Base-by-base conservation (phyloP, 208 protist genomes). In the Leishmania tarentolae region DNA sequence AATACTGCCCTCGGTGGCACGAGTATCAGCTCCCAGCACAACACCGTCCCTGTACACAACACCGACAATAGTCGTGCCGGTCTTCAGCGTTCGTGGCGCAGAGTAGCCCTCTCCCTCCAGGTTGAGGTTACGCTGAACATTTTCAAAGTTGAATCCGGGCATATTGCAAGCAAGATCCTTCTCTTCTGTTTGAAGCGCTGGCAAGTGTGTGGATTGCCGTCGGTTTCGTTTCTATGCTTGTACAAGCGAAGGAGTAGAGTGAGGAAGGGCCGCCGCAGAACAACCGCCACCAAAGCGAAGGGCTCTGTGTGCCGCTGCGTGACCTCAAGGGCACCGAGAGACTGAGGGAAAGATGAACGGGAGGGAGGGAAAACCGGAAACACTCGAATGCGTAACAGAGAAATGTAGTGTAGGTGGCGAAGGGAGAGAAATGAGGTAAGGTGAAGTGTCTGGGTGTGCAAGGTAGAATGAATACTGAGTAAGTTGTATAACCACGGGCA, bases 61-160 rank as follows among this genome's bases (percentile, higher is more conserved):
- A 68, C 99, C 99, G 53, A 97, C 96, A 86, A 99, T 99, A 28
- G 99, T 99, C 13, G 99, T 99, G 65, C 99, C 99, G 11, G 99
- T 99, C 89, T 99, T 99, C 52, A 97, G 95, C 21, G 93, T 94
- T 78, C 92, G 93, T 52, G 98, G 95, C 1, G 87, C 74, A 24
- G 88, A 56, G 74, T 91, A 82, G 37, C 93, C 95, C 63, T 96
- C 85, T 42, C 82, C 83, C 73, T 96, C 82, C 47, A 99, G 85
- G 63, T 93, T 91, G 53, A 96, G 85, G 86, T 99, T 99, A 81
- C 98, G 92, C 82, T 95, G 88, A 21, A 95, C 87, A 81, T 98
- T 98, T 37, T 97, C 97, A 89, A 99, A 99, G 47, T 87, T 89
- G 81, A 99, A 99, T n/a, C 95, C 97, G 46, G 91, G 84, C 93